A percentile compares a stretch with the other conserved stretches of the same genome.
Evolutionary conservation across 192 early-diverging fungal genomes (phyloP).

Genomic region (Coemansia sp.): DNA sequence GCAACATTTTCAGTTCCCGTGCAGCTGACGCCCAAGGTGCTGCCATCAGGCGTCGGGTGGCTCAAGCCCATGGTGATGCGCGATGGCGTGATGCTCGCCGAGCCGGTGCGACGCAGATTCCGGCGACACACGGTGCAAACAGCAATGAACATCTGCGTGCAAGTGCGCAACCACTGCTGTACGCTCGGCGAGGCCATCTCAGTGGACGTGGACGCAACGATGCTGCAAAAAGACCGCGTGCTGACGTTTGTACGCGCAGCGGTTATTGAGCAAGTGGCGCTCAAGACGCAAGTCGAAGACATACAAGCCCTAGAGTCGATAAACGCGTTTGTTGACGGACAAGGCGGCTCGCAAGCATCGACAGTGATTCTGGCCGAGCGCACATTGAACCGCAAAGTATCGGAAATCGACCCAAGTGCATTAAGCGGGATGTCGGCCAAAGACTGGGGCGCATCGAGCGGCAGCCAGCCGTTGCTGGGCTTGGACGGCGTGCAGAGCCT

Average conservation of each 20-base stretch:
- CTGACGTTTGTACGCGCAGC: slow-evolving; percentile 51
- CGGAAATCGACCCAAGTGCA: slow-evolving; percentile 35
- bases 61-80: slow-evolving; percentile 55
- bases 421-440: slow-evolving; percentile 10
- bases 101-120: slow-evolving; percentile 36
- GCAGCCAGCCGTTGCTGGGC: slow-evolving; percentile 18
- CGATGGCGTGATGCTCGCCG: slow-evolving; percentile 43
- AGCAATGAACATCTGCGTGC: slow-evolving; percentile 54
- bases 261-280: slow-evolving; percentile 48
- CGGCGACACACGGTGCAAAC: slow-evolving; percentile 39
- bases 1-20: slow-evolving; percentile 28
- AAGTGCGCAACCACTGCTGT: slow-evolving; percentile 54
- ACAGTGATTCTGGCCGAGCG: slow-evolving; percentile 50
- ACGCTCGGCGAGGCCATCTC: slow-evolving; percentile 49
- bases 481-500: slow-evolving; percentile 42
- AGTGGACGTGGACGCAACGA: slow-evolving; percentile 48
- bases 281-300: slow-evolving; percentile 40
- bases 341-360: slow-evolving; percentile 16
- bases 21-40: slow-evolving; percentile 44
- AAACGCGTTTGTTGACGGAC: slow-evolving; percentile 21
- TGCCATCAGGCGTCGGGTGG: slow-evolving; percentile 53
- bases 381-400: slow-evolving; percentile 53
- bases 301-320: slow-evolving; percentile 29
- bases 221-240: slow-evolving; percentile 54
- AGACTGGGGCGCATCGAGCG: slow-evolving; percentile 28